Percentiles rank a stretch among this genome's conserved stretches.
These are phyloP conservation scores for Suillus americanus DNA, from an alignment of 768 basidiomycete genomes.

Conservation along the genomic window DNA sequence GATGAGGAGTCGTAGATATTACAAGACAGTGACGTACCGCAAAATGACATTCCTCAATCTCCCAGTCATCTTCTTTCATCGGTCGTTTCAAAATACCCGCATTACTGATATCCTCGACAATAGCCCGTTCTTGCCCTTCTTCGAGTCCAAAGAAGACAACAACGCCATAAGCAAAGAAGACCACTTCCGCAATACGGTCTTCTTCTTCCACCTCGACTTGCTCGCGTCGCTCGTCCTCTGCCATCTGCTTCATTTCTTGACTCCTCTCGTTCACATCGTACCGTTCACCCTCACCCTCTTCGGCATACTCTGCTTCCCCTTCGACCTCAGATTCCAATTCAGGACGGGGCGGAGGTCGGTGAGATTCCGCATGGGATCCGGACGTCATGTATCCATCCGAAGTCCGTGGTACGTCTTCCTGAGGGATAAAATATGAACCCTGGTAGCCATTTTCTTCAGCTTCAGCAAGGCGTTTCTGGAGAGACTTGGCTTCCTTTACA, in stretches of 20 bases:
- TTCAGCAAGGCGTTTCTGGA: conserved; percentile 71
- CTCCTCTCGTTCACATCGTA: conserved; percentile 14
- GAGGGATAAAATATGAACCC: conserved; percentile 71
- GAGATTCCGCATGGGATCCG: conserved; percentile 38
- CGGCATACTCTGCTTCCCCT: conserved; percentile 9
- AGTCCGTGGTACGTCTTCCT: conserved; percentile 26
- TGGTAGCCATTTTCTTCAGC: conserved; percentile 91
- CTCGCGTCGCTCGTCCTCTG: conserved; percentile 1
- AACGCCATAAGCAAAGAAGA: conserved; percentile 88
- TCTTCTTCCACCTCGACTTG: conserved; percentile 27
- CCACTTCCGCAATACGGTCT: conserved; percentile 65
- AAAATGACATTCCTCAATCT: conserved; percentile 92
- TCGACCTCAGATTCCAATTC: conserved; percentile 15
- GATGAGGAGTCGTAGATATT: conserved; percentile 5
- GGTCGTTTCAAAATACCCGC: conserved; percentile 68
- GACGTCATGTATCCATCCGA: conserved; percentile 66
- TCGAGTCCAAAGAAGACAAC: conserved; percentile 88
- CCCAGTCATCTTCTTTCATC: conserved; percentile 74
- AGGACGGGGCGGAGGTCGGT: conserved; percentile 18
- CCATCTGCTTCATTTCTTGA: conserved; percentile 11
- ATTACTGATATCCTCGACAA: conserved; percentile 79
- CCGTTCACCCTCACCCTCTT: conserved; percentile 18
- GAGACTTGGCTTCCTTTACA: conserved; percentile 51
- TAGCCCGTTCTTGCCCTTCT: conserved; percentile 75
- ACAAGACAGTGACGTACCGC: conserved; percentile 47